Evolutionary conservation across 2,329 filamentous ascomycete species (phyloP).

Genomic region (Cryphonectria nitschkei): DNA sequence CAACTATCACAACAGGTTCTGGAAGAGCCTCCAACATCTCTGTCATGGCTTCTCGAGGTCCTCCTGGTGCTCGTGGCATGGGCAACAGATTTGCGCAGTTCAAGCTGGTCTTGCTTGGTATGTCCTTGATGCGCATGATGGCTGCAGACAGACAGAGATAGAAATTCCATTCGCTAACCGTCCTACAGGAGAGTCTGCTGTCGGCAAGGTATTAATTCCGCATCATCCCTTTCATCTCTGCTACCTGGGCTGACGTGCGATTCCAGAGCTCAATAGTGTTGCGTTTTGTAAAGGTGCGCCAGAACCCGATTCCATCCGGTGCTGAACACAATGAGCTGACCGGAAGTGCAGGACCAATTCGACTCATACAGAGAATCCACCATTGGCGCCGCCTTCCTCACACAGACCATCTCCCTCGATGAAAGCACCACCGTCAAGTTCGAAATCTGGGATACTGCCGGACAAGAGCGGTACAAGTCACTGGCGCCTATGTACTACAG

Average conservation of each 20-base stretch:
- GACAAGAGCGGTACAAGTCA: conserved; percentile 98
- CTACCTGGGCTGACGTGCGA: conserved; percentile 35
- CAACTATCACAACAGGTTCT: conserved; percentile 28
- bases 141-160: background rate
- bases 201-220: conserved; percentile 79
- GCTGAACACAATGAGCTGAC: conserved; percentile 23
- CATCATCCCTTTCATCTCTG: conserved; percentile 18
- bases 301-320: background rate
- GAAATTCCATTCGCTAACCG: conserved; percentile 42
- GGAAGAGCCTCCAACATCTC: conserved; percentile 30
- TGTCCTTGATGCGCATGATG: conserved; percentile 38
- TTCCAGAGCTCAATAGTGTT: conserved; percentile 91
- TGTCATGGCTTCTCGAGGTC: conserved; percentile 82
- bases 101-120: conserved; percentile 96
- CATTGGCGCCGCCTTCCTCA: conserved; percentile 97
- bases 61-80: conserved; percentile 63
- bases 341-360: conserved; percentile 81
- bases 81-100: conserved; percentile 96
- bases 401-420: conserved; percentile 97
- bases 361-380: conserved; percentile 96
- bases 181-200: conserved; percentile 86
- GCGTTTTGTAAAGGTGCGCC: conserved; percentile 89
- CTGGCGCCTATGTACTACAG: conserved; percentile 99
- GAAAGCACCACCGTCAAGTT: conserved; percentile 99
- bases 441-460: conserved; percentile 99